Evolutionary conservation across 2,329 filamentous ascomycete genomes (phyloP).

Genomic region (Ascosphaera apis): DNA sequence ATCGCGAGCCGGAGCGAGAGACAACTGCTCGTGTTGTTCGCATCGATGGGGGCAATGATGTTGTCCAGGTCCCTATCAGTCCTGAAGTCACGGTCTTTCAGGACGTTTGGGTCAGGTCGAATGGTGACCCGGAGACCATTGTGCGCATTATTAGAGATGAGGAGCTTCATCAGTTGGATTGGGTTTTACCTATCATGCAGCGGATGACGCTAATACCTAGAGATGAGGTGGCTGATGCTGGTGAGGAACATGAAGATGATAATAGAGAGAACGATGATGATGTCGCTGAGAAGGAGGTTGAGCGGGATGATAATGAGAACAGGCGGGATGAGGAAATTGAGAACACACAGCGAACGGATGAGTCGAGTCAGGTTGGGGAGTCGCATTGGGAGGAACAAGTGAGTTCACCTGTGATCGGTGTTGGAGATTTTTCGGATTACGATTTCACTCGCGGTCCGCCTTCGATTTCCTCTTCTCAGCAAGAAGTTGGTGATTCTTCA

Average conservation of each 20-base stretch:
- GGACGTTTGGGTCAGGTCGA: conserved; percentile 35
- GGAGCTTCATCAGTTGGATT: conserved; percentile 36
- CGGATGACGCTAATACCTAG: conserved; percentile 3
- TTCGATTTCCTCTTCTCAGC: too few species aligned
- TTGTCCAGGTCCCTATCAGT: conserved; percentile 1
- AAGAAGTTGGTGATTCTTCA: too few species aligned
- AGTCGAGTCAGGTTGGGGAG: too few species aligned
- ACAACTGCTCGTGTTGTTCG: not conserved
- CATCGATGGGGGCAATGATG: not conserved
- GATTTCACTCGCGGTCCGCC: too few species aligned
- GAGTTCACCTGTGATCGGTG: too few species aligned
- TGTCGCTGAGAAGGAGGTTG: not conserved
- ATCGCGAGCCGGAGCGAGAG: conserved; percentile 4
- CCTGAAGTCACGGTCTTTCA: conserved; percentile 25
- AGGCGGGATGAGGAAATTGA: too few species aligned
- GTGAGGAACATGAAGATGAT: not conserved
- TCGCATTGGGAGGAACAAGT: too few species aligned
- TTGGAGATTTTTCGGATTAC: too few species aligned
- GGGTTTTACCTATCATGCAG: conserved; percentile 23
- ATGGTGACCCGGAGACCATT: conserved; percentile 35
- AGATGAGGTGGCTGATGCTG: not conserved
- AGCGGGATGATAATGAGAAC: too few species aligned
- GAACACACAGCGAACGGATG: too few species aligned
- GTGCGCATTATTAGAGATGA: conserved; percentile 37
- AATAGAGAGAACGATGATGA: conserved; percentile 1